These are phyloP conservation scores for Wakefieldia striispora DNA, from an alignment of 768 basidiomycete species.

Conservation along the genomic window DNA sequence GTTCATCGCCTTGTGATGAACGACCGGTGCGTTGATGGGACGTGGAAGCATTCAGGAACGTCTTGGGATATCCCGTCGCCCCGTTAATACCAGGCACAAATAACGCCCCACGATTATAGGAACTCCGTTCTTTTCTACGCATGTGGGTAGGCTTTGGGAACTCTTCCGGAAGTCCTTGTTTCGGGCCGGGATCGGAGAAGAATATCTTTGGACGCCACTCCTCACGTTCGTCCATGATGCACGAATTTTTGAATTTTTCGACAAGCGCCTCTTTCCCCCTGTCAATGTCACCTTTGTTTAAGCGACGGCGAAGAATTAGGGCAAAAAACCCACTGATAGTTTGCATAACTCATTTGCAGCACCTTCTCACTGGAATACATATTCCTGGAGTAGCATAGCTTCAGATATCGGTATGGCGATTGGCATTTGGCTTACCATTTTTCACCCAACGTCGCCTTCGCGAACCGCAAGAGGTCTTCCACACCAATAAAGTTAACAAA, in stretches of 20 bases:
- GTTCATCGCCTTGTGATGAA: slow-evolving; percentile 22
- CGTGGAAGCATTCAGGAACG: slow-evolving; percentile 25
- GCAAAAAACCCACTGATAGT: slow-evolving; percentile 71
- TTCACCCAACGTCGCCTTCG: slow-evolving; percentile 68
- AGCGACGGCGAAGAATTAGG: slow-evolving; percentile 4
- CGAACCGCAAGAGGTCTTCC: slow-evolving; percentile 72
- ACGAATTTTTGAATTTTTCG: slow-evolving; percentile 90
- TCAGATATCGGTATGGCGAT: not conserved
- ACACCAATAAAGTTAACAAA: slow-evolving; percentile 90
- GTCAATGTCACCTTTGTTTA: slow-evolving; percentile 2
- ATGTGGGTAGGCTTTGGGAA: slow-evolving; percentile 84
- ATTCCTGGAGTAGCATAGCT: slow-evolving; percentile 53
- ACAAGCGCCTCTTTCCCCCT: slow-evolving; percentile 89
- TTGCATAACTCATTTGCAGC: slow-evolving; percentile 88
- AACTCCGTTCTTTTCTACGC: slow-evolving; percentile 79
- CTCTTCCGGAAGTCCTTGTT: slow-evolving; percentile 73
- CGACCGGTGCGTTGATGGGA: slow-evolving; percentile 20
- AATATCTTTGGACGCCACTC: slow-evolving; percentile 85
- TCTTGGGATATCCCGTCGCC: slow-evolving; percentile 25
- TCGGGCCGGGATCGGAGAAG: slow-evolving; percentile 65
- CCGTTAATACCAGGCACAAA: slow-evolving; percentile 49
- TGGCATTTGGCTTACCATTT: slow-evolving; percentile 59
- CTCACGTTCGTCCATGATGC: slow-evolving; percentile 85
- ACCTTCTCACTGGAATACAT: slow-evolving; percentile 92
- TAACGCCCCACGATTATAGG: slow-evolving; percentile 70